Conservation (phyloP, 805 yeast species). For the Candida khao-thaluensis region DNA sequence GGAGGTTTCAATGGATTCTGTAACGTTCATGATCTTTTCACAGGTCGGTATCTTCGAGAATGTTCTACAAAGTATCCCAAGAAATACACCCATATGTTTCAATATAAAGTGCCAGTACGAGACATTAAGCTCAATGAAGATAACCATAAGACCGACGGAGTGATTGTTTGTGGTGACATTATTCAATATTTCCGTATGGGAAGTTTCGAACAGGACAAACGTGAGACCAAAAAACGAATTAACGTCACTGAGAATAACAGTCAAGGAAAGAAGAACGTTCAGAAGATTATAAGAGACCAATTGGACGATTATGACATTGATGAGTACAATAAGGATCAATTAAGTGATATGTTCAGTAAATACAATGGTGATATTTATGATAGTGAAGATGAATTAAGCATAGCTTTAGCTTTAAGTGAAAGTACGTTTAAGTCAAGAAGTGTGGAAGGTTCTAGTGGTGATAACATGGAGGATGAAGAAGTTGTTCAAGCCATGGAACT, state of each 20-base stretch:
- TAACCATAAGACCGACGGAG: slow-evolving; percentile 33
- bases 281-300: slow-evolving; percentile 30
- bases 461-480: slow-evolving; percentile 7
- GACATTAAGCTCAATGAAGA: slow-evolving; percentile 25
- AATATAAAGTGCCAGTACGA: slow-evolving; percentile 25
- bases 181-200: slow-evolving; percentile 51
- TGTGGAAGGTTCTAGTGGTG: neutral
- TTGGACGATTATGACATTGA: slow-evolving; percentile 37
- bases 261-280: slow-evolving; percentile 18
- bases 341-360: slow-evolving; percentile 35
- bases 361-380: slow-evolving; percentile 44
- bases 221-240: slow-evolving; percentile 15
- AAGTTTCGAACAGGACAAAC: slow-evolving; percentile 19
- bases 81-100: slow-evolving; percentile 18
- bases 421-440: slow-evolving; percentile 15
- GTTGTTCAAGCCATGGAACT: slow-evolving; percentile 19
- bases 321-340: slow-evolving; percentile 22
- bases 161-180: slow-evolving; percentile 40
- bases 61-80: slow-evolving; percentile 31
- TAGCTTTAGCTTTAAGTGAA: slow-evolving; percentile 44
- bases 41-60: slow-evolving; percentile 41
- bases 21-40: slow-evolving; percentile 41
- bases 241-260: slow-evolving; percentile 19
- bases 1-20: slow-evolving; percentile 45
- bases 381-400: slow-evolving; percentile 38